Evolutionary conservation across 129 eudicot species (phyloP).

Genomic region (Artemisia tridentata): DNA sequence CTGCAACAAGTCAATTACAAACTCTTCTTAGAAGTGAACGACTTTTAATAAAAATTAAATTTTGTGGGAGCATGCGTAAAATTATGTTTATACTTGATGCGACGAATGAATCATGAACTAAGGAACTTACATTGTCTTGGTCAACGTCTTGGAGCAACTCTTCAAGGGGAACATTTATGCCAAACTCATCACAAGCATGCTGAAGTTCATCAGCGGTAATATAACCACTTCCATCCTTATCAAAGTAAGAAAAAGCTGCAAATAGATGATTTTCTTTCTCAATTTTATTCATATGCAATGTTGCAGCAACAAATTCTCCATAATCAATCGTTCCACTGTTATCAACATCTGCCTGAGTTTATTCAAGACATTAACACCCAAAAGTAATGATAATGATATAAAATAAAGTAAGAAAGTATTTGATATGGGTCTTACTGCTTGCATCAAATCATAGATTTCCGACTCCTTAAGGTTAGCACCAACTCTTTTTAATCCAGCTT

Average conservation of each 20-base stretch:
- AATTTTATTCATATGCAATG: slow-evolving; percentile 62
- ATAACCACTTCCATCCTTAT: slow-evolving; percentile 67
- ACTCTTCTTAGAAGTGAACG: background rate
- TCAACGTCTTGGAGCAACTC: slow-evolving; percentile 63
- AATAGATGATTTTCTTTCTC: slow-evolving; percentile 56
- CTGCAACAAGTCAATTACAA: slow-evolving; percentile 27
- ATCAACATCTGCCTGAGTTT: slow-evolving; percentile 57
- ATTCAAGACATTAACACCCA: background rate
- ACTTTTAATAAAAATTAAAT: background rate
- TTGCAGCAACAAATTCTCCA: slow-evolving; percentile 70
- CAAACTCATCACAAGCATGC: slow-evolving; percentile 63
- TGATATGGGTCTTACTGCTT: slow-evolving; percentile 46
- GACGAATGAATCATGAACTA: background rate
- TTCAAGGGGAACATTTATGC: slow-evolving; percentile 47
- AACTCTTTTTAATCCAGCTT: slow-evolving; percentile 52
- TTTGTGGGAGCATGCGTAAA: background rate
- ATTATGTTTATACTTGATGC: too few species aligned
- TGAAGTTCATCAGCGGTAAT: slow-evolving; percentile 71
- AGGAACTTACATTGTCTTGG: slow-evolving; percentile 55
- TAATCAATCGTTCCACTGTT: slow-evolving; percentile 67
- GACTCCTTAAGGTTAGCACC: slow-evolving; percentile 71
- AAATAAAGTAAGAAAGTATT: background rate
- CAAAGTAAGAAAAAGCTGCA: slow-evolving; percentile 61
- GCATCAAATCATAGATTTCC: slow-evolving; percentile 73
- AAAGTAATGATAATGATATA: background rate